Evolutionary conservation across 306 rosid genomes (phyloP).

Genomic region (Clitoria ternatea): DNA sequence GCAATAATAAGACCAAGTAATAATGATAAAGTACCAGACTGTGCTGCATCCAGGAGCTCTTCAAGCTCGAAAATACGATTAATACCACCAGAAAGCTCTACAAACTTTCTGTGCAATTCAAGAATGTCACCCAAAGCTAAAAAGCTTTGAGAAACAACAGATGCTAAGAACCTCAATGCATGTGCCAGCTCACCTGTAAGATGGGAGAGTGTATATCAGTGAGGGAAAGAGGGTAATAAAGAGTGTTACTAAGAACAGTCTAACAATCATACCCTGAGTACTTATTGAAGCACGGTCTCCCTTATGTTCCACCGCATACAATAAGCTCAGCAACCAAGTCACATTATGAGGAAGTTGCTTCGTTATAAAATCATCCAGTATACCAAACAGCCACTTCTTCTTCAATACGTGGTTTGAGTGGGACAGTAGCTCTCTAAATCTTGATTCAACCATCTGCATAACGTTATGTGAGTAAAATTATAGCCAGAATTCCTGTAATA

Average conservation of each 20-base stretch:
- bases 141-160: conserved; percentile 99
- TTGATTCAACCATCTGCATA: conserved; percentile 92
- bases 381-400: conserved; percentile 90
- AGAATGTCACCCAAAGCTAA: conserved; percentile 98
- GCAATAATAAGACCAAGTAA: not conserved
- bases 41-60: conserved; percentile 81
- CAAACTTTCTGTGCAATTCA: conserved; percentile 80
- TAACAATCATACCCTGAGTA: conserved; percentile 67
- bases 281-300: conserved; percentile 81
- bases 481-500: not conserved
- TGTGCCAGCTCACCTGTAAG: conserved; percentile 93
- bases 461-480: conserved; percentile 25
- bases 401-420: conserved; percentile 70
- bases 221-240: conserved; percentile 11
- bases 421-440: conserved; percentile 73
- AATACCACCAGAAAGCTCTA: conserved; percentile 90
- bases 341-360: conserved; percentile 99
- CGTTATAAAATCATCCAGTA: conserved; percentile 86
- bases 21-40: conserved; percentile 55
- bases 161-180: conserved; percentile 95
- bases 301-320: conserved; percentile 85
- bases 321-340: conserved; percentile 95
- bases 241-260: conserved; percentile 8
- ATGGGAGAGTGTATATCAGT: not conserved
- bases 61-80: conserved; percentile 93